Evolutionary conservation across 768 basidiomycete species (phyloP).

Genomic region (Amanita pseudoporphyria): DNA sequence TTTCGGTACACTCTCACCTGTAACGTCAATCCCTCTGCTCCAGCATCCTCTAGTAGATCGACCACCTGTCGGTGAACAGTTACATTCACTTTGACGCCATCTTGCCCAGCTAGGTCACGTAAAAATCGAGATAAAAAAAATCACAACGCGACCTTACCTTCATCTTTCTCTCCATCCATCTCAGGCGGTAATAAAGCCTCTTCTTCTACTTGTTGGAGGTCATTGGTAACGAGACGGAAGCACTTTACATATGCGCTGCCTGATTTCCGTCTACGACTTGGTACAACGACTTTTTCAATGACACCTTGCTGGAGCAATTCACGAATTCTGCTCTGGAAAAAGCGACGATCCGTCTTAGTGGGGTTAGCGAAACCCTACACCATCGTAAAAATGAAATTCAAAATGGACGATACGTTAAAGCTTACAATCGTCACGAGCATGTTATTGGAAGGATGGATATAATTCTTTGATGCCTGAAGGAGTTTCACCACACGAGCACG

Average conservation of each 20-base stretch:
- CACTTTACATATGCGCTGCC: constrained; percentile 46
- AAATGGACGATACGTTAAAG: background rate
- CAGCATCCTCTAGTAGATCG: constrained; percentile 62
- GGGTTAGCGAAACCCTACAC: constrained; percentile 67
- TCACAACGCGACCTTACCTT: constrained; percentile 8
- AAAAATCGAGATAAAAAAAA: background rate
- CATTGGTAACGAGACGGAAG: constrained; percentile 50
- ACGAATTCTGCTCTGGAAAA: constrained; percentile 66
- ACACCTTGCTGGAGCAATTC: constrained; percentile 66
- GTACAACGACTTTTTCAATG: constrained; percentile 68
- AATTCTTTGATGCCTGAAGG: constrained; percentile 57
- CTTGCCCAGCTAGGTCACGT: constrained; percentile 13
- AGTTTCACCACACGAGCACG: constrained; percentile 63
- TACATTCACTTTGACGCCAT: constrained; percentile 45
- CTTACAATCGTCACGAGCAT: constrained; percentile 70
- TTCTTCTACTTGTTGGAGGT: constrained; percentile 10
- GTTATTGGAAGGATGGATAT: constrained; percentile 66
- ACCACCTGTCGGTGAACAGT: constrained; percentile 76
- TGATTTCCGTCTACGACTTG: constrained; percentile 41
- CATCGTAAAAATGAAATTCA: background rate
- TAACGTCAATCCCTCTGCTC: constrained; percentile 59
- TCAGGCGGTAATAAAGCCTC: constrained; percentile 13
- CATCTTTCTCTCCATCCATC: constrained; percentile 28
- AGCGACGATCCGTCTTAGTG: constrained; percentile 69
- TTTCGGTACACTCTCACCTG: constrained; percentile 33